A percentile compares a stretch with the other conserved stretches of the same genome.
Conservation (phyloP, 345 rosid genomes). For the Acer negundo region DNA sequence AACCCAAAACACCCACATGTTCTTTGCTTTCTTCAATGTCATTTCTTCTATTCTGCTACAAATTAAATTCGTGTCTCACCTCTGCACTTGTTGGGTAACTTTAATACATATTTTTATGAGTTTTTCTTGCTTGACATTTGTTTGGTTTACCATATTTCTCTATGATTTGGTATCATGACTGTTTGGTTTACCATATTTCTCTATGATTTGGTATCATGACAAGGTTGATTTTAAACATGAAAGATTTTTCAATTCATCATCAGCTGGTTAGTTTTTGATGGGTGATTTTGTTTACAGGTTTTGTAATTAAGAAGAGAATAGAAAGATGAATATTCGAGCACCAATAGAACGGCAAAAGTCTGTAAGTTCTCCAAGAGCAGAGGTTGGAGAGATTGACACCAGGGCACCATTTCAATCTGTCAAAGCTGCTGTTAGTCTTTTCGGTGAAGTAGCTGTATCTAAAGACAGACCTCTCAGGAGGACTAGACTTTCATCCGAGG, state of each 20-base stretch:
- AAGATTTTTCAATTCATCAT: too few relatives aligned
- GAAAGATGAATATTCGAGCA: constrained; percentile 51
- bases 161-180: too few relatives aligned
- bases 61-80: too few relatives aligned
- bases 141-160: too few relatives aligned
- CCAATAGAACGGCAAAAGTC: constrained; percentile 25
- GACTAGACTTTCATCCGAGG: constrained; percentile 47
- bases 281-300: neutral
- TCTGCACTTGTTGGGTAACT: too few relatives aligned
- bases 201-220: too few relatives aligned
- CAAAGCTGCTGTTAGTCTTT: constrained; percentile 87
- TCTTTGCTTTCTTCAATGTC: neutral
- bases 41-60: neutral
- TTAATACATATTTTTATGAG: too few relatives aligned
- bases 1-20: neutral
- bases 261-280: too few relatives aligned
- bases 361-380: constrained; percentile 56
- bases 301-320: constrained; percentile 13
- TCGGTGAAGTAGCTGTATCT: constrained; percentile 66
- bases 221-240: too few relatives aligned
- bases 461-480: constrained; percentile 40
- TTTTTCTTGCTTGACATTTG: too few relatives aligned
- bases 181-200: too few relatives aligned
- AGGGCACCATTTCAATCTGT: constrained; percentile 92
- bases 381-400: constrained; percentile 96